A percentile compares a stretch with the other conserved stretches of the same genome.
Evolutionary conservation across 2,329 filamentous ascomycete genomes (phyloP).

Genomic region (Ascochyta rabiei): DNA sequence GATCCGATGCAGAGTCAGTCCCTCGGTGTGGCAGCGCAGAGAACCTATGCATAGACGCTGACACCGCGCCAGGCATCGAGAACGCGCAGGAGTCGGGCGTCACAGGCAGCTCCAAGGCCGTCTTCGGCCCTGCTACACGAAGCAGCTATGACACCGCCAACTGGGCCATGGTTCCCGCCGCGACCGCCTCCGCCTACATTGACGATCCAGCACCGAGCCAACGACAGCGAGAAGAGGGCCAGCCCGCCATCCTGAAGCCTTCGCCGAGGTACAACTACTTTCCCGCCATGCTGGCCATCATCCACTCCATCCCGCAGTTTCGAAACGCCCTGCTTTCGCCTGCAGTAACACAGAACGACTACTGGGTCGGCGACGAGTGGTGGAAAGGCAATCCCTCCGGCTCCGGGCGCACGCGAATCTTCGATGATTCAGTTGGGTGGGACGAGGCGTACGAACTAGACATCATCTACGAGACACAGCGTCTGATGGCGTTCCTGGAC

Average conservation of each 20-base stretch:
- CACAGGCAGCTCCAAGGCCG: conserved; percentile 48
- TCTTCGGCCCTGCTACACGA: conserved; percentile 62
- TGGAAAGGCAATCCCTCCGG: conserved; percentile 64
- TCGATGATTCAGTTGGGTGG: conserved; percentile 49
- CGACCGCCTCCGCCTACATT: conserved; percentile 56
- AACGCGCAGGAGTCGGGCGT: conserved; percentile 61
- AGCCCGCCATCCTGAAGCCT: conserved; percentile 65
- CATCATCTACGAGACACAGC: conserved; percentile 63
- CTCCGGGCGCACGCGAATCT: conserved; percentile 57
- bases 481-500: conserved; percentile 67
- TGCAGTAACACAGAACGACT: conserved; percentile 54
- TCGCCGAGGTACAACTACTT: conserved; percentile 59
- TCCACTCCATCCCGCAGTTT: conserved; percentile 65
- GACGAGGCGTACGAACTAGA: conserved; percentile 43
- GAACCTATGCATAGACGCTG: conserved; percentile 14
- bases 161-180: conserved; percentile 63
- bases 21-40: not conserved
- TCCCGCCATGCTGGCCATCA: conserved; percentile 64
- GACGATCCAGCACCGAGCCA: conserved; percentile 60
- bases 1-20: conserved; percentile 43
- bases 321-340: conserved; percentile 62
- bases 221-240: conserved; percentile 53
- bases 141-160: conserved; percentile 59
- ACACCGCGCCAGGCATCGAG: conserved; percentile 39
- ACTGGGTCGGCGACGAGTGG: conserved; percentile 64